Percentiles rank a stretch among this genome's conserved stretches.
These are phyloP conservation scores for Colletotrichum australisinense DNA, from an alignment of 2,329 filamentous ascomycete species.

Conservation along the genomic window DNA sequence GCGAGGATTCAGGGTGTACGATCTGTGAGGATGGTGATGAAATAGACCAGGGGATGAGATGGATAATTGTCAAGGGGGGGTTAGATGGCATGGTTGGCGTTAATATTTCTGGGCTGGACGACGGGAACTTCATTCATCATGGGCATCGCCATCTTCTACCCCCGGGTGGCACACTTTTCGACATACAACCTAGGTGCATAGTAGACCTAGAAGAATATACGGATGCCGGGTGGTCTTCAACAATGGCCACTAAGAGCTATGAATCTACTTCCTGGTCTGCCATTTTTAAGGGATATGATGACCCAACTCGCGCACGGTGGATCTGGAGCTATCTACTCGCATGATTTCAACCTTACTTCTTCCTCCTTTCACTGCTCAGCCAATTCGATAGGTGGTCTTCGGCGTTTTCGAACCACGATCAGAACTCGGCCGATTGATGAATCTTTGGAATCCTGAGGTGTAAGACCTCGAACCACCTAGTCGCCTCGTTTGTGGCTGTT, in stretches of 20 bases:
- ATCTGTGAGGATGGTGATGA: background rate
- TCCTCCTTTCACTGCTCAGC: no score
- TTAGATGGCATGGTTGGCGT: constrained; percentile 21
- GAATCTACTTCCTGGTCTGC: background rate
- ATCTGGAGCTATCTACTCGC: no score
- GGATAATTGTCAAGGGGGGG: background rate
- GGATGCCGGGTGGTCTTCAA: constrained; percentile 23
- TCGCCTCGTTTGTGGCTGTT: background rate
- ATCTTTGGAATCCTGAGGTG: no score
- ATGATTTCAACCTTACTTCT: no score
- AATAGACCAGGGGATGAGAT: background rate
- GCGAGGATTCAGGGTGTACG: constrained; percentile 1
- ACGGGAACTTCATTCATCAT: constrained; percentile 29
- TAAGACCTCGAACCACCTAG: background rate
- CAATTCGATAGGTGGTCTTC: no score
- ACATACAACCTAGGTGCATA: background rate
- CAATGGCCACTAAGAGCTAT: constrained; percentile 14
- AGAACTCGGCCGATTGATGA: no score
- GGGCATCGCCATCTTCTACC: constrained; percentile 23
- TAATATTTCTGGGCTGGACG: background rate
- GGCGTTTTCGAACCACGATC: no score
- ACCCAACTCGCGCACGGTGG: no score
- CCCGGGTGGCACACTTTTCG: background rate
- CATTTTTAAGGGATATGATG: no score
- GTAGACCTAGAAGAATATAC: background rate